Conservation (phyloP, 2,329 filamentous ascomycete species). For the Pseudogymnoascus sp. region DNA sequence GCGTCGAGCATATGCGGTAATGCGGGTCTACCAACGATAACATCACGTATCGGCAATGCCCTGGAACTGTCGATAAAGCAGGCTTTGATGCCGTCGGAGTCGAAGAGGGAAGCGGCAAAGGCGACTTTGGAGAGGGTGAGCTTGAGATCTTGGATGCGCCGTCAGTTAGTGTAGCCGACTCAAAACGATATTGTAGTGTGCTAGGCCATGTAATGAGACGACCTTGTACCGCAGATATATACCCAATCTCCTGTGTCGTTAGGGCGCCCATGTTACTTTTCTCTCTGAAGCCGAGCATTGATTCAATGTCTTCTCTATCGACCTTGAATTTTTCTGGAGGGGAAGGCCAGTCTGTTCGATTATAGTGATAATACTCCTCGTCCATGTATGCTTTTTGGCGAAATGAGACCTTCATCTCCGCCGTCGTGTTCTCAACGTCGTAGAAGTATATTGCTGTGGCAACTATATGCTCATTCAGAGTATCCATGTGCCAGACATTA, state of each 20-base stretch:
- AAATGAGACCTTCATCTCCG: constrained; percentile 35
- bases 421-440: constrained; percentile 39
- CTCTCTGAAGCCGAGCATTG: background rate
- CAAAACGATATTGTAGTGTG: constrained; percentile 41
- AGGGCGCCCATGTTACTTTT: constrained; percentile 15
- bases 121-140: constrained; percentile 57
- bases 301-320: background rate
- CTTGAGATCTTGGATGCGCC: constrained; percentile 57
- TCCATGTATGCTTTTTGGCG: constrained; percentile 13
- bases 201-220: constrained; percentile 39
- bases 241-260: constrained; percentile 33
- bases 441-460: constrained; percentile 44
- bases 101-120: constrained; percentile 58
- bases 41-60: constrained; percentile 48
- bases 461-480: constrained; percentile 44
- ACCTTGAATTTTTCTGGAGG: background rate
- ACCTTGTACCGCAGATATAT: constrained; percentile 29
- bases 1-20: constrained; percentile 40
- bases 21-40: constrained; percentile 53
- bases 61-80: constrained; percentile 61
- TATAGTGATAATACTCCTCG: background rate
- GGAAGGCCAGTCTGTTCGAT: background rate
- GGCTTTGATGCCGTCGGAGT: constrained; percentile 58
- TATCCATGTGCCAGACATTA: constrained; percentile 37
- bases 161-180: constrained; percentile 44